Evolutionary conservation across 192 early-diverging fungal species (phyloP).

Genomic region (Coemansia sp.): DNA sequence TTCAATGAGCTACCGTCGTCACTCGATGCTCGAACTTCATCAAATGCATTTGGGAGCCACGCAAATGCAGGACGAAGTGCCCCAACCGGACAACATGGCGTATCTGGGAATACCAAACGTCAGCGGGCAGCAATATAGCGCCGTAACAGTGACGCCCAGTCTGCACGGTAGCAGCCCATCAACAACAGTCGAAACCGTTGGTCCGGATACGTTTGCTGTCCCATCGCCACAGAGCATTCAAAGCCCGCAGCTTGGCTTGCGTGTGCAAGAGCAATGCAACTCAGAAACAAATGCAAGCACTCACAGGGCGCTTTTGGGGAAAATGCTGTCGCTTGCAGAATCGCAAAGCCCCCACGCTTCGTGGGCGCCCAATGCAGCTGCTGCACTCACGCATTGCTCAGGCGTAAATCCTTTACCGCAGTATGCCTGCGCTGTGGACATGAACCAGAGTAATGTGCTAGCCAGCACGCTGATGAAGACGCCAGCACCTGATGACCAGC

Average conservation of each 20-base stretch:
- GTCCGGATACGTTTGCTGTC: constrained; percentile 3
- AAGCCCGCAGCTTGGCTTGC: constrained; percentile 6
- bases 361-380: not conserved
- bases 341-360: not conserved
- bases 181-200: constrained; percentile 1
- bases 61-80: not conserved
- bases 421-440: not conserved
- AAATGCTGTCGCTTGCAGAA: constrained; percentile 9
- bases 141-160: not conserved
- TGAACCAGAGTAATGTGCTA: not conserved
- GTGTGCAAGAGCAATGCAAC: not conserved
- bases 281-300: constrained; percentile 1
- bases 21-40: not conserved
- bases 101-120: not conserved
- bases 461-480: not conserved
- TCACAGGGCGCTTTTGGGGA: not conserved
- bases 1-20: not conserved
- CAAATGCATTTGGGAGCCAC: constrained; percentile 4
- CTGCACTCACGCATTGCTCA: constrained; percentile 6
- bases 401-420: constrained; percentile 6
- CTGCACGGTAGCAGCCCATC: constrained; percentile 4
- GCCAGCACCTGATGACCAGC: not conserved
- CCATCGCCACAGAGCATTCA: constrained; percentile 10
- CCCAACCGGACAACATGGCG: not conserved
- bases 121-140: not conserved